These are phyloP conservation scores for Aspergillus ibericus DNA, from an alignment of 2,329 filamentous ascomycete genomes.

Conservation along the genomic window DNA sequence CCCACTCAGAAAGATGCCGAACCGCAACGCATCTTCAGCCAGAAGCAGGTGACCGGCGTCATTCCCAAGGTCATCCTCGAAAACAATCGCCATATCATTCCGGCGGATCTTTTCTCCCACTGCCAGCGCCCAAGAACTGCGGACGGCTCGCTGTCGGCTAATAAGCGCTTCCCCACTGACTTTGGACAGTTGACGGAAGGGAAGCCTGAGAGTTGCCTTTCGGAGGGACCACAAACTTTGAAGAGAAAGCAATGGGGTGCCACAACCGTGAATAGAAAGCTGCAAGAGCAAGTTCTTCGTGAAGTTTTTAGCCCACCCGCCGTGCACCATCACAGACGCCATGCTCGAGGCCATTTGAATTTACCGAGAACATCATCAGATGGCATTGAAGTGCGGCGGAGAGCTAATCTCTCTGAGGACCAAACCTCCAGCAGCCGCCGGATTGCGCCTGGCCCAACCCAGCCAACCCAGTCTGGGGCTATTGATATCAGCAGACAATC, in stretches of 20 bases:
- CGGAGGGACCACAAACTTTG: slow-evolving; percentile 30
- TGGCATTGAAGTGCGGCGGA: slow-evolving; percentile 28
- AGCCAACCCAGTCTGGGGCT: slow-evolving; percentile 23
- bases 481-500: slow-evolving; percentile 31
- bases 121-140: slow-evolving; percentile 47
- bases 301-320: slow-evolving; percentile 86
- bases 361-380: slow-evolving; percentile 54
- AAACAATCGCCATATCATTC: slow-evolving; percentile 91
- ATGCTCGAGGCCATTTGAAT: slow-evolving; percentile 62
- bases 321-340: slow-evolving; percentile 76
- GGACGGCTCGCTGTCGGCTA: slow-evolving; percentile 26
- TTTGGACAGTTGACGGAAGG: slow-evolving; percentile 16
- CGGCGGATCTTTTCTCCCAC: slow-evolving; percentile 74
- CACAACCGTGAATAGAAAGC: slow-evolving; percentile 81
- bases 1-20: slow-evolving; percentile 24
- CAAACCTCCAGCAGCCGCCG: slow-evolving; percentile 26
- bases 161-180: slow-evolving; percentile 24
- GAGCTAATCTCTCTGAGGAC: slow-evolving; percentile 37
- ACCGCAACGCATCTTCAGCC: slow-evolving; percentile 61
- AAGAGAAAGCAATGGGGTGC: slow-evolving; percentile 72
- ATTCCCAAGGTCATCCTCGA: slow-evolving; percentile 90
- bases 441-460: slow-evolving; percentile 18
- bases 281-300: slow-evolving; percentile 88
- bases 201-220: slow-evolving; percentile 10
- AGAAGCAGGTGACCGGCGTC: slow-evolving; percentile 72